Base-by-base conservation (phyloP, 352 stramenopile genomes). In the Globisporangium nodosum region DNA sequence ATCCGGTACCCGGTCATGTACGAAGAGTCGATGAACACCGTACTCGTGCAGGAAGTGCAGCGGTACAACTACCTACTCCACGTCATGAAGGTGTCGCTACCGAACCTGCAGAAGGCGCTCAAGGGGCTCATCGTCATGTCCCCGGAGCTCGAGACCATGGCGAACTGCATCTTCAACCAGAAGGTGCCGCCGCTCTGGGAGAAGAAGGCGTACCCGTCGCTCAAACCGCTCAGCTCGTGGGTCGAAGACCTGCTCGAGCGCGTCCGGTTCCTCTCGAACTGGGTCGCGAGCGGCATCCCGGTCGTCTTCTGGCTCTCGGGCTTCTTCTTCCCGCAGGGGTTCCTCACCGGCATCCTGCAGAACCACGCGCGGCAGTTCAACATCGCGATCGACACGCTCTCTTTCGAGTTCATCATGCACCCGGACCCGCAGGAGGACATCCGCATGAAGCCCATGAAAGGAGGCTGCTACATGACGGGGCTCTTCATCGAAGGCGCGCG, bases 241-340 rank as follows among this genome's bases (percentile, higher is more conserved):
- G 90, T 96, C 45, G 80, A 92, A 35, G 90, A 97, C 56, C 61
- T 97, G 4, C 65, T 95, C 7, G 82, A 92, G 49, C 84, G 86
- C 15, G 46, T 92, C 1, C 55, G 58, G 3, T 96, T 96, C 49
- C 68, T 93, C 30, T 68, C 70, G 0, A 71, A 66, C 12, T 96
- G 86, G 54, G 60, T 66, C 24, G 37, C 50, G 5, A 16, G 52
- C 18, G 60, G 60, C 43, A 66, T 83, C 75, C 57, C 87, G 65
- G 48, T 71, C 66, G 27, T 70, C 68, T 63, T 70, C 59, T 98
- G 94, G 94, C 54, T 98, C 21, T 87, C 85, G 35, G 90, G 89
- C 1, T 97, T 98, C 64, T 98, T 98, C 76, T 98, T 98, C 64
- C 94, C 94, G 3, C 94, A 98, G 57, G 92, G 90, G 1, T 84